Conservation (phyloP, 176 grass and related monocot species). For the Oryza coarctata region DNA sequence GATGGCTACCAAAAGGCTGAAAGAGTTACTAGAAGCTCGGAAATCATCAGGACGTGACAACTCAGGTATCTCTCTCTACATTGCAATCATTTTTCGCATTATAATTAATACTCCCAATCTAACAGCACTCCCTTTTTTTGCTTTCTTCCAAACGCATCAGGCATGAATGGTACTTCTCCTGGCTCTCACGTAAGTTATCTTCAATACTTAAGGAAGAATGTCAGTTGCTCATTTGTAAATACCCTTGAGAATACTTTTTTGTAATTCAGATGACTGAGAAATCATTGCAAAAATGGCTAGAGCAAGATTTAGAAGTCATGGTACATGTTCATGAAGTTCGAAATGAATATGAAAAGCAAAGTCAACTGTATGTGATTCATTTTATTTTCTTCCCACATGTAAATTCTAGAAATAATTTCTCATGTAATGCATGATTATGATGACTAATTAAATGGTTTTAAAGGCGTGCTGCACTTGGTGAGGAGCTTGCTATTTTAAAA, state of each 20-base stretch:
- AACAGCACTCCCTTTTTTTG: conserved; percentile 34
- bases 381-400: conserved; percentile 17
- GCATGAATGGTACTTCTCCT: conserved; percentile 67
- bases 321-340: conserved; percentile 96
- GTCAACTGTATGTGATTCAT: conserved; percentile 68
- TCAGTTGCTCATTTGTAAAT: conserved; percentile 25
- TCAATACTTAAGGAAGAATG: conserved; percentile 17
- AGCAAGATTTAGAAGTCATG: conserved; percentile 99
- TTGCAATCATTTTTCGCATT: background rate
- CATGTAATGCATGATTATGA: background rate
- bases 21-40: conserved; percentile 96
- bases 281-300: conserved; percentile 84
- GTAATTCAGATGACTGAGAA: conserved; percentile 79
- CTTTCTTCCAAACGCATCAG: conserved; percentile 43
- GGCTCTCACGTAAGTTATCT: conserved; percentile 70
- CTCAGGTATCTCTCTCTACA: conserved; percentile 53
- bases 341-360: conserved; percentile 97
- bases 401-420: background rate
- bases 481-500: conserved; percentile 91
- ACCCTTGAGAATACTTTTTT: conserved; percentile 31
- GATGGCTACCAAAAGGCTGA: conserved; percentile 95
- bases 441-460: conserved; percentile 20
- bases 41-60: conserved; percentile 76
- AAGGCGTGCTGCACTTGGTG: conserved; percentile 84
- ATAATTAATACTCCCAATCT: conserved; percentile 39